Base-by-base conservation (phyloP, 176 grass and related monocot species). In the Oryza glumipatula region DNA sequence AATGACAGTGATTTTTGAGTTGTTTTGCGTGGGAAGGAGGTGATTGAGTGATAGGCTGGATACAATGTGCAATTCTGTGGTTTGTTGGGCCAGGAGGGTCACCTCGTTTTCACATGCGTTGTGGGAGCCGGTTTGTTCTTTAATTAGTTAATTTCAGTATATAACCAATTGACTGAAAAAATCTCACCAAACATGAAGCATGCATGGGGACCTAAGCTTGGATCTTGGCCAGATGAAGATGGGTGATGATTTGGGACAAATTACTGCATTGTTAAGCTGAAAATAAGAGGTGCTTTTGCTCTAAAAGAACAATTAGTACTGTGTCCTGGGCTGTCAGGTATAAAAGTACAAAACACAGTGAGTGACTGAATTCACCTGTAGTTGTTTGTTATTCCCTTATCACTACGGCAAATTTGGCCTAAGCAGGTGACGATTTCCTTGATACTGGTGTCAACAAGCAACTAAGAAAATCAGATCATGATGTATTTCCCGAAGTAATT, bases 1-100 rank as follows among this genome's bases (percentile, higher is more conserved):
- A 39, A 24, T 73, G 78, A 90, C 73, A 79, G 36, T 60, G 83
- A 82, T 90, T 4, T 89, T n/a, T 21, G 54, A 58, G 54, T 58
- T 58, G 54, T 3, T 65, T 39, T 9, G 70, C 21, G 3, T 58
- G 65, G 0, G 24, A 1, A 39, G 1, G n/a, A 48, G 68, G 68
- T 63, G 58, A 63, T 33, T 35, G 49, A 76, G 47, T 87, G 78
- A 66, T 86, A 72, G 74, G 67, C 74, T 83, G n/a, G 67, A 70
- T 19, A 28, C 32, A 11, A 13, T 74, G 26, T 21, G 61, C 22
- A 68, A 49, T 6, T 38, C 4, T 38, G 36, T 15, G 16, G 23
- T 73, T 46, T 72, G 44, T 63, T 45, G 35, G 6, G 68, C 23
- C 43, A 67, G 10, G 13, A 45, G 22, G 38, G 13, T 32, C 14